Evolutionary conservation across 1,139 yeast genomes (phyloP).

Genomic region (Diutina pseudorugosa): DNA sequence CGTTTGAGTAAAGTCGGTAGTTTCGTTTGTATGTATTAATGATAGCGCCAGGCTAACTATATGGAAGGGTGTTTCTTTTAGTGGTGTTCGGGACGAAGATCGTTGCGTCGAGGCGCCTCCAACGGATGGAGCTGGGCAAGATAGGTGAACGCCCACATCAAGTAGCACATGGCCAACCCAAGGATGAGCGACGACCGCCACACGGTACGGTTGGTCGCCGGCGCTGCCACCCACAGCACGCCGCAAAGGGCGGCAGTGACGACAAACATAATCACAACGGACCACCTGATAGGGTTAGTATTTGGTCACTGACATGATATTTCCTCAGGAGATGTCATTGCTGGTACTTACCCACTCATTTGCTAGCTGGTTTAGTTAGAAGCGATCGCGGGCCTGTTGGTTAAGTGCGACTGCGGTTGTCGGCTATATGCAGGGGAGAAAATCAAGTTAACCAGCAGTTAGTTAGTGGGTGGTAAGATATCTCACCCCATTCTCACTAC

Average conservation of each 20-base stretch:
- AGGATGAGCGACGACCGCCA: constrained; percentile 86
- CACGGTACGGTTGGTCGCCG: constrained; percentile 52
- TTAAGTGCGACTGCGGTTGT: neutral
- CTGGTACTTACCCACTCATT: constrained; percentile 3
- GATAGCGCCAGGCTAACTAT: neutral
- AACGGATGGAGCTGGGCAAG: constrained; percentile 72
- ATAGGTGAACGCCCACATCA: constrained; percentile 93
- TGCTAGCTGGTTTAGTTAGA: neutral
- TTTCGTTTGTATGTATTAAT: neutral
- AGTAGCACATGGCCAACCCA: constrained; percentile 75
- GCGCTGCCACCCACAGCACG: constrained; percentile 53
- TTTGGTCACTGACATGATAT: neutral
- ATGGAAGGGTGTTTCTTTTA: too few species aligned
- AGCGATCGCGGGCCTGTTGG: too few species aligned
- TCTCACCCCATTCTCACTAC: too few species aligned
- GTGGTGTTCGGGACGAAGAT: constrained; percentile 53
- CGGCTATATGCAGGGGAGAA: neutral
- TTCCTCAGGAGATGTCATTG: too few species aligned
- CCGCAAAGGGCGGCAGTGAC: constrained; percentile 49
- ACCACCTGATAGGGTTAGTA: constrained; percentile 37
- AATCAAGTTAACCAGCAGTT: too few species aligned
- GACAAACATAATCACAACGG: constrained; percentile 56
- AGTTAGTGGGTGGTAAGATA: too few species aligned
- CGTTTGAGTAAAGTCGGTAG: neutral
- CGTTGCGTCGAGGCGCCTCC: constrained; percentile 70